These are phyloP conservation scores for Colletotrichum sp. DNA, from an alignment of 2,329 filamentous ascomycete genomes.

Conservation along the genomic window DNA sequence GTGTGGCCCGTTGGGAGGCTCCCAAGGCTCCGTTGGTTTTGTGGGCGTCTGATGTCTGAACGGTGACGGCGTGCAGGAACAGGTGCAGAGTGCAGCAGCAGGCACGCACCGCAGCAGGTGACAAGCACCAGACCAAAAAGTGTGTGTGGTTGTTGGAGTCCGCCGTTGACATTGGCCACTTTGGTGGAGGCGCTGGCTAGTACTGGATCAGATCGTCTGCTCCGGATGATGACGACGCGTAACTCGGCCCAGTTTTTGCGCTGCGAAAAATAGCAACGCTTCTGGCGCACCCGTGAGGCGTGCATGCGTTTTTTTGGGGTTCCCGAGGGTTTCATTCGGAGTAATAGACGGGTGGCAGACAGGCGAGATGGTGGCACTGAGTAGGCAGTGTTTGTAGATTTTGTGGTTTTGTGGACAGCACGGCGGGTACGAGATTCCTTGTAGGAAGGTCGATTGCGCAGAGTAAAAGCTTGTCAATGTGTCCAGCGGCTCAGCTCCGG, in stretches of 20 bases:
- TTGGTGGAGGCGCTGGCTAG: neutral
- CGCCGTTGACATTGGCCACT: neutral
- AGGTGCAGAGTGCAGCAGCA: neutral
- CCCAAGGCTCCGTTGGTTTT: neutral
- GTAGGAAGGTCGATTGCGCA: neutral
- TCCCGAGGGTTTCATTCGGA: slow-evolving; percentile 12
- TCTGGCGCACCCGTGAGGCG: neutral
- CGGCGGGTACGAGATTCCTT: neutral
- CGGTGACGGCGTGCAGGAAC: neutral
- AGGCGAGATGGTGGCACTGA: neutral
- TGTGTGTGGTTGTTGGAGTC: neutral
- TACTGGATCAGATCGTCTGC: neutral
- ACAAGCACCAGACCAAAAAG: neutral
- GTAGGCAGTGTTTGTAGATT: slow-evolving; percentile 6
- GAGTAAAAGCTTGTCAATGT: neutral
- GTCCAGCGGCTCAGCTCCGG: neutral
- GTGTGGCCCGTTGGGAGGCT: neutral
- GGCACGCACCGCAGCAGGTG: neutral
- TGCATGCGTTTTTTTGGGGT: neutral
- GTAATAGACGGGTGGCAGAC: neutral
- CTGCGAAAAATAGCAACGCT: slow-evolving; percentile 17
- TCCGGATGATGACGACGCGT: slow-evolving; percentile 12
- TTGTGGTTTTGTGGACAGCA: neutral
- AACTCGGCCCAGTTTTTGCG: slow-evolving; percentile 14
- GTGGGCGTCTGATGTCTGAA: neutral